These are phyloP conservation scores for Yueomyces sinensis DNA, from an alignment of 805 yeast species.

Conservation along the genomic window DNA sequence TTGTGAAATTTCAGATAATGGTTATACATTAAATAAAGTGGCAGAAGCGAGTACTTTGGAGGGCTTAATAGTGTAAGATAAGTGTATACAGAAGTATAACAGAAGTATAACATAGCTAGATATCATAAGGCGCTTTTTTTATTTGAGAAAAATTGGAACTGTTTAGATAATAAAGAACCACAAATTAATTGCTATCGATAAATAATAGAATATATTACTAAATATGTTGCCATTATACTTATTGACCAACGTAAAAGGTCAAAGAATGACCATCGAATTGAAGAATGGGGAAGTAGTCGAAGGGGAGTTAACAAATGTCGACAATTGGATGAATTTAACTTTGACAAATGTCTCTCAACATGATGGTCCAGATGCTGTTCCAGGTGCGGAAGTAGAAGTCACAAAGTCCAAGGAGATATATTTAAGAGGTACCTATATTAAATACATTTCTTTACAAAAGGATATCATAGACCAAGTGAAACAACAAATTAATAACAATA, in stretches of 20 bases:
- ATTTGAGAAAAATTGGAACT: too few relatives aligned
- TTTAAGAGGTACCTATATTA: constrained; percentile 76
- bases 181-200: too few relatives aligned
- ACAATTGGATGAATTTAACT: constrained; percentile 91
- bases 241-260: constrained; percentile 82
- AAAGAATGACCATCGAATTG: constrained; percentile 75
- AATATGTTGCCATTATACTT: constrained; percentile 74
- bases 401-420: constrained; percentile 60
- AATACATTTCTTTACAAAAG: constrained; percentile 62
- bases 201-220: too few relatives aligned
- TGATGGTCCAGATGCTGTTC: constrained; percentile 26
- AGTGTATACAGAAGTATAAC: too few relatives aligned
- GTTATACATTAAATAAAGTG: too few relatives aligned
- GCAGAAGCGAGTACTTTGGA: too few relatives aligned
- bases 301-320: constrained; percentile 77
- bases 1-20: too few relatives aligned
- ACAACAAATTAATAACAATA: constrained; percentile 42
- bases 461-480: constrained; percentile 65
- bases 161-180: too few relatives aligned
- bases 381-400: constrained; percentile 29
- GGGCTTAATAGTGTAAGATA: too few relatives aligned
- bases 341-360: constrained; percentile 49
- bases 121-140: too few relatives aligned
- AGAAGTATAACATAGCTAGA: too few relatives aligned
- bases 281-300: constrained; percentile 83